These are phyloP conservation scores for Blastocystis sp. DNA, from an alignment of 352 stramenopile genomes.

Conservation along the genomic window DNA sequence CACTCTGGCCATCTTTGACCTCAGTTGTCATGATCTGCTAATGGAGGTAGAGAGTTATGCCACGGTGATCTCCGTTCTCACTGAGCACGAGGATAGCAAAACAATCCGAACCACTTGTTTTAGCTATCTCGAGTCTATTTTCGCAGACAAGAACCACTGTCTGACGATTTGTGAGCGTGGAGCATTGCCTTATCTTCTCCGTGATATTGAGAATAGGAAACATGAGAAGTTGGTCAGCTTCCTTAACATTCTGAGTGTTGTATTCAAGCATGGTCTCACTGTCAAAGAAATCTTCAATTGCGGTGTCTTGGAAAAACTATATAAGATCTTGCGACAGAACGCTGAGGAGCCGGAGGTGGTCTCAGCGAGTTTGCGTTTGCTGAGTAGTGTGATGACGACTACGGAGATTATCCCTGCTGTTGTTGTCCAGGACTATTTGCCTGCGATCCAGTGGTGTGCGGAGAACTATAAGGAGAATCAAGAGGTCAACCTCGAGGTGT, in stretches of 20 bases:
- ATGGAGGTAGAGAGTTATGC: constrained; percentile 58
- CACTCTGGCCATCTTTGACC: constrained; percentile 37
- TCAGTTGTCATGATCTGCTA: constrained; percentile 24
- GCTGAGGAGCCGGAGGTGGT: constrained; percentile 20
- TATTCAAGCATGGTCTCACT: constrained; percentile 55
- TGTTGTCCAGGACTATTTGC: constrained; percentile 23
- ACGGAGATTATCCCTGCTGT: constrained; percentile 30
- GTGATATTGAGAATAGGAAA: constrained; percentile 25
- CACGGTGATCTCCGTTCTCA: constrained; percentile 46
- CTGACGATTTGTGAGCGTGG: constrained; percentile 43
- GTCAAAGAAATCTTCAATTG: constrained; percentile 35
- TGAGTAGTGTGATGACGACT: constrained; percentile 41
- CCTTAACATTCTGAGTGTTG: constrained; percentile 10
- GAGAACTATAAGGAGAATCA: constrained; percentile 40
- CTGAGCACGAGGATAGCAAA: constrained; percentile 11
- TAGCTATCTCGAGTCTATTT: constrained; percentile 44
- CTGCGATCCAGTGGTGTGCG: constrained; percentile 40
- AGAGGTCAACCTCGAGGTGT: constrained; percentile 37
- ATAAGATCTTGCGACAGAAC: constrained; percentile 24
- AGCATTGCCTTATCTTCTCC: neutral
- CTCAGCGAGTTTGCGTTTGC: constrained; percentile 12
- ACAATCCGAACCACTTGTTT: constrained; percentile 51
- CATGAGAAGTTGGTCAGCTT: constrained; percentile 40
- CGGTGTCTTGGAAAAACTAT: constrained; percentile 51
- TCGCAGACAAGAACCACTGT: constrained; percentile 41